Conservation (phyloP, 306 rosid genomes). For the Lathyrus tuberosus region DNA sequence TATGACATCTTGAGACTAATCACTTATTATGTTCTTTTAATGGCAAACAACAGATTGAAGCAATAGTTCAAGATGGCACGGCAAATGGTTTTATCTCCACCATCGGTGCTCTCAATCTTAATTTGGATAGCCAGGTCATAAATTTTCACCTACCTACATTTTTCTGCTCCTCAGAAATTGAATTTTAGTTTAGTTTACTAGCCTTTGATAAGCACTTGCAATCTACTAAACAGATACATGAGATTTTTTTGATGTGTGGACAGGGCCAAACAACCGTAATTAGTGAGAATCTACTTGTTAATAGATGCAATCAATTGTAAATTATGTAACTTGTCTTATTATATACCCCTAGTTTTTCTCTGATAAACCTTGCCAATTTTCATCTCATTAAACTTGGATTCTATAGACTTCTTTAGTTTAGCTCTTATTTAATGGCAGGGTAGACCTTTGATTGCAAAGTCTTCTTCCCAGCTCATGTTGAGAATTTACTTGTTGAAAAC, state of each 20-base stretch:
- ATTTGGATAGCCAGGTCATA: slow-evolving; percentile 80
- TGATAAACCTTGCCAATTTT: not conserved
- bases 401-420: not conserved
- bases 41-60: slow-evolving; percentile 72
- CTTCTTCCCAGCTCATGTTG: slow-evolving; percentile 3
- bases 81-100: slow-evolving; percentile 75
- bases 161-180: slow-evolving; percentile 5
- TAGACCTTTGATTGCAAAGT: slow-evolving; percentile 9
- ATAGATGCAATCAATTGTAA: slow-evolving; percentile 19
- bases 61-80: slow-evolving; percentile 71
- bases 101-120: slow-evolving; percentile 72
- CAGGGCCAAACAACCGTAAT: not conserved
- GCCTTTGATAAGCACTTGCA: not conserved
- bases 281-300: slow-evolving; percentile 24
- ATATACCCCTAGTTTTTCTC: not conserved
- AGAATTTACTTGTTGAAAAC: not conserved
- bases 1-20: slow-evolving; percentile 13
- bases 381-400: slow-evolving; percentile 9
- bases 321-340: slow-evolving; percentile 15
- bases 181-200: not conserved
- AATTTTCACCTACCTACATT: slow-evolving; percentile 17
- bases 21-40: slow-evolving; percentile 30
- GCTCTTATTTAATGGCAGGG: not conserved
- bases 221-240: slow-evolving; percentile 10
- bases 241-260: not conserved